phyloP scores from a whole-genome alignment of 768 basidiomycete species.

The Leucosporidium yakuticum region DNA sequence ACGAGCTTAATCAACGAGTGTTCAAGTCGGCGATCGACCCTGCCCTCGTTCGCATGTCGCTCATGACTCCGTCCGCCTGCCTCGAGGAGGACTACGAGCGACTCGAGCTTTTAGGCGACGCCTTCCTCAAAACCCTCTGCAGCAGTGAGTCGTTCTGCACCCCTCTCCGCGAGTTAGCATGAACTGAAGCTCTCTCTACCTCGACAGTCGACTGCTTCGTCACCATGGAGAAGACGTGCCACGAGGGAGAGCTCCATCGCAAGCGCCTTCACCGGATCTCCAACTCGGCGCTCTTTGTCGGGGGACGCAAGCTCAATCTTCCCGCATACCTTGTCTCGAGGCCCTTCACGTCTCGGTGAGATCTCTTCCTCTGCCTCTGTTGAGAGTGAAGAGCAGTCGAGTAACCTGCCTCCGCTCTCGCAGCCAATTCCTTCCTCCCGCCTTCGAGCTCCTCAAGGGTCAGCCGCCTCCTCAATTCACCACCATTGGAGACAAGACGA shows the following conservation, averaged over 20 bases:
- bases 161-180: background rate
- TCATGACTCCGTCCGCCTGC: constrained; percentile 64
- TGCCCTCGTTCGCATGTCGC: constrained; percentile 57
- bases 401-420: no score
- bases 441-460: background rate
- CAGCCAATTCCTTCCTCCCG: constrained; percentile 18
- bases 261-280: constrained; percentile 65
- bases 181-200: background rate
- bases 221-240: constrained; percentile 53
- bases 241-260: constrained; percentile 61
- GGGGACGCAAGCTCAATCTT: constrained; percentile 26
- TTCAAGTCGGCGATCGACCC: constrained; percentile 62
- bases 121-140: constrained; percentile 72
- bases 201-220: constrained; percentile 67
- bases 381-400: no score
- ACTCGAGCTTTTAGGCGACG: constrained; percentile 78
- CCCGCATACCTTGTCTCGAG: constrained; percentile 12
- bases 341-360: constrained; percentile 15
- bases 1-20: constrained; percentile 66
- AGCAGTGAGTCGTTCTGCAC: background rate
- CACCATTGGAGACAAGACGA: constrained; percentile 18
- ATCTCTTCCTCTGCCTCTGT: no score
- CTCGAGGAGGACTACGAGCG: constrained; percentile 75
- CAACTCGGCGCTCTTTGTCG: constrained; percentile 60
- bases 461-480: background rate